Evolutionary conservation across 805 yeast species (phyloP), one percentile per base, ranked within the genome.

Genomic region (Maudiozyma saulgeensis): DNA sequence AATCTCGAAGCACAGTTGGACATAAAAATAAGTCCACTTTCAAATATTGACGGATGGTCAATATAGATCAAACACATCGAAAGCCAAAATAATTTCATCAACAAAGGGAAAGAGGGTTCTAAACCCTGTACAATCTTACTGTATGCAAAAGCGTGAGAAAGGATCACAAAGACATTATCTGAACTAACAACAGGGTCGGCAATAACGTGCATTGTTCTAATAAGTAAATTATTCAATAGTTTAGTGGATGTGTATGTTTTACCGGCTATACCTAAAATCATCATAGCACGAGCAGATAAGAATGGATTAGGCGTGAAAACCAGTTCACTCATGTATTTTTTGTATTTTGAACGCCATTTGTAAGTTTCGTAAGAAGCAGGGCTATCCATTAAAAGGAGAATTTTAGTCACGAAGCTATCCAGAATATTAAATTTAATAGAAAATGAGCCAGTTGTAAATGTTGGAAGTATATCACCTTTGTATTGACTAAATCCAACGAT

Each of bases 401-500:
- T 64, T 39, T 72, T 66, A 19, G 77, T 79, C 53, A 86, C 80
- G 28, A 85, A 73, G 7, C 77, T 70, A 48, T 84, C 86, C 57
- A 84, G 73, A 26, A 71, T 64, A 25, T 60, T 66, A 44, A 70
- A 68, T 53, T 71, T 71, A 26, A 65, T 62, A 2, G 69, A 58
- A 57, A 72, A 68, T 19, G 71, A 68, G 3, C 70, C 61, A 0
- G 68, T 57, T 46, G 64, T 73, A 13, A 68, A 60, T 25, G 61
- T 59, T 32, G 60, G 58, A 43, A 67, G 55, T 15, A 64, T 56
- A 35, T 72, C 67, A 19, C 73, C 67, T 28, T 67, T 73, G 32
- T 75, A 78, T 59, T 85, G 77, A 6, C 80, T 80, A 53, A 84
- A 69, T 0, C 91, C 91, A 66, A 83, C 83, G 49, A 85, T 67